These are phyloP conservation scores for Debaryomyces fabryi DNA, from an alignment of 1,139 yeast genomes.

Conservation along the genomic window DNA sequence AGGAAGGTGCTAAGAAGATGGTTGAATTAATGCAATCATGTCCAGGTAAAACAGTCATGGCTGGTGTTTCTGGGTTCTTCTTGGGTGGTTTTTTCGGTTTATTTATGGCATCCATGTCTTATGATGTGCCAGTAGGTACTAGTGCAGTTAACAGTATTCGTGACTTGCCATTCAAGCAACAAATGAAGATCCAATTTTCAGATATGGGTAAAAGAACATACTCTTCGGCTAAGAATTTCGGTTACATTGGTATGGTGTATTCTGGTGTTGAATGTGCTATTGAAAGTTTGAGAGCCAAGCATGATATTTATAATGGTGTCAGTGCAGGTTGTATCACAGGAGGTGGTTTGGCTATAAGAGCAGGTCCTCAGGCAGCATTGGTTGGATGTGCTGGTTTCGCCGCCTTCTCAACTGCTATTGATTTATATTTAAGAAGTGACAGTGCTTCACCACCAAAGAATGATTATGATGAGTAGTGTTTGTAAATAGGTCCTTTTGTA, in stretches of 20 bases:
- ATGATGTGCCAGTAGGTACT: slow-evolving; percentile 76
- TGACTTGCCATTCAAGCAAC: slow-evolving; percentile 89
- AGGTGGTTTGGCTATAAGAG: slow-evolving; percentile 82
- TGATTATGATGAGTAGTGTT: slow-evolving; percentile 76
- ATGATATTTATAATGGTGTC: slow-evolving; percentile 89
- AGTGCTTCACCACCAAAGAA: slow-evolving; percentile 81
- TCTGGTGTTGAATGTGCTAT: slow-evolving; percentile 94
- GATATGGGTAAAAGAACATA: slow-evolving; percentile 92
- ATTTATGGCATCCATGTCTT: slow-evolving; percentile 93
- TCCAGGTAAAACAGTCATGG: slow-evolving; percentile 90
- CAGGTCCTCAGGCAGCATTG: slow-evolving; percentile 92
- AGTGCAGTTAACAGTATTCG: slow-evolving; percentile 59
- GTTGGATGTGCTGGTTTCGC: slow-evolving; percentile 98
- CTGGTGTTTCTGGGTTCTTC: slow-evolving; percentile 93
- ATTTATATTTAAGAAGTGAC: slow-evolving; percentile 85
- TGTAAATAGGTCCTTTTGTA: slow-evolving; percentile 11
- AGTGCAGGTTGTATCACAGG: slow-evolving; percentile 96
- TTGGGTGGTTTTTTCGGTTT: slow-evolving; percentile 96
- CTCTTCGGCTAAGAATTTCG: slow-evolving; percentile 90
- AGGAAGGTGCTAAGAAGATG: slow-evolving; percentile 85
- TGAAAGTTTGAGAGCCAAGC: slow-evolving; percentile 85
- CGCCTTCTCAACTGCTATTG: slow-evolving; percentile 92
- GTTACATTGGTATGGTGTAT: slow-evolving; percentile 90
- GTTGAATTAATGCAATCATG: slow-evolving; percentile 86
- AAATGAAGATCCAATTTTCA: slow-evolving; percentile 84